Conservation (phyloP, 176 grass and related monocot species). For the Cenchrus americanus region DNA sequence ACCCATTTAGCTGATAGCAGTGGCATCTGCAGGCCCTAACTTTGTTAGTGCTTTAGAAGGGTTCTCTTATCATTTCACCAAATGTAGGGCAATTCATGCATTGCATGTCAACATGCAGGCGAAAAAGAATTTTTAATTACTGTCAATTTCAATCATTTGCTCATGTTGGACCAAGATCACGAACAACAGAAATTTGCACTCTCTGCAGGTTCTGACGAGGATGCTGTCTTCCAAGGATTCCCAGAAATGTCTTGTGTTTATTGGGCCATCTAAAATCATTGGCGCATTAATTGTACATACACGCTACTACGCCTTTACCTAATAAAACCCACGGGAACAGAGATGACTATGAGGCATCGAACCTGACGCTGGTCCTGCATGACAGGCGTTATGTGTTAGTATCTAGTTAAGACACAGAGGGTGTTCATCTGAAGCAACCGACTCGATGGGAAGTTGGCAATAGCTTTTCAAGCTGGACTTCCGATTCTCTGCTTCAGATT, state of each 20-base stretch:
- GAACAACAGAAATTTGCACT: not conserved
- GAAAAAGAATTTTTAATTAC: not conserved
- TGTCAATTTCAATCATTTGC: not conserved
- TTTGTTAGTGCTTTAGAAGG: not conserved
- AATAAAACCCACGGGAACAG: too few relatives aligned
- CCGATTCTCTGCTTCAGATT: too few relatives aligned
- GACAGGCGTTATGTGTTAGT: too few relatives aligned
- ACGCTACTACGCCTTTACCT: too few relatives aligned
- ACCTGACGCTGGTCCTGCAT: too few relatives aligned
- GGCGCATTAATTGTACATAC: not conserved
- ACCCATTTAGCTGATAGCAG: not conserved
- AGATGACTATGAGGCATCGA: too few relatives aligned
- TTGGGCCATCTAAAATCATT: not conserved
- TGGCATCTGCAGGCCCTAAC: not conserved
- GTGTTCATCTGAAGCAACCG: too few relatives aligned
- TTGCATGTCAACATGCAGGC: not conserved
- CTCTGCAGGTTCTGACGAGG: constrained; percentile 46
- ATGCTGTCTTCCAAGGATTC: not conserved
- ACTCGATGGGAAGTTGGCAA: too few relatives aligned
- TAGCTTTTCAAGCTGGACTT: too few relatives aligned
- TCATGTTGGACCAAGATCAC: not conserved
- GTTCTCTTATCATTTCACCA: not conserved
- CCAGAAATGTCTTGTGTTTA: not conserved
- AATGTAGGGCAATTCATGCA: not conserved
- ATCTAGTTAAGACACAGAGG: too few relatives aligned